These are phyloP conservation scores for Aspergillus versicolor DNA, from an alignment of 2,329 filamentous ascomycete genomes.

Conservation along the genomic window DNA sequence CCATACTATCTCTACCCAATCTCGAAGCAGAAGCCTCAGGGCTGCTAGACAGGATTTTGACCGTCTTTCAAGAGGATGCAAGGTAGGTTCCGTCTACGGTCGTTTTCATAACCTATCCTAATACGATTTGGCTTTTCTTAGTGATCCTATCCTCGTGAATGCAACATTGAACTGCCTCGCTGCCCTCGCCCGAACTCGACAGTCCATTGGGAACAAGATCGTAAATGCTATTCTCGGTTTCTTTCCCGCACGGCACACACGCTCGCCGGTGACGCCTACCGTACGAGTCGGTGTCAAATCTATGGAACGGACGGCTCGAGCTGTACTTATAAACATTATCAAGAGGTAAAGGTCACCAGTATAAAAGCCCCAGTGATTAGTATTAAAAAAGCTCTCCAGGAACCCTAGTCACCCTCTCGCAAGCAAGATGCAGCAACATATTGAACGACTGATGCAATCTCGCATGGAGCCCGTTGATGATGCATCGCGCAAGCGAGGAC, in stretches of 20 bases:
- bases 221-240: constrained; percentile 83
- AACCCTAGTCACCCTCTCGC: constrained; percentile 76
- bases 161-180: constrained; percentile 87
- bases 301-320: constrained; percentile 89
- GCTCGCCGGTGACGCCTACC: constrained; percentile 72
- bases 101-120: not conserved
- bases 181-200: constrained; percentile 76
- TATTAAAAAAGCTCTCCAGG: constrained; percentile 47
- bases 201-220: constrained; percentile 79
- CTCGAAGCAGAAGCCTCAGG: constrained; percentile 93
- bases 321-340: constrained; percentile 77
- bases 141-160: constrained; percentile 84
- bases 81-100: constrained; percentile 53
- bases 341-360: constrained; percentile 61
- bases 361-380: not conserved
- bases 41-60: constrained; percentile 82
- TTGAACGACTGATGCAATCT: constrained; percentile 77
- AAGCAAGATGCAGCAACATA: constrained; percentile 78
- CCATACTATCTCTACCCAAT: constrained; percentile 72
- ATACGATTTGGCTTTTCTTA: constrained; percentile 37
- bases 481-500: constrained; percentile 69
- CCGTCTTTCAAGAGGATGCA: constrained; percentile 79
- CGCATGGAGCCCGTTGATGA: constrained; percentile 80
- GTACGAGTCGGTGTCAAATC: constrained; percentile 82
- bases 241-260: constrained; percentile 82